A percentile compares a stretch with the other conserved stretches of the same genome.
Evolutionary conservation across 2,329 filamentous ascomycete genomes (phyloP).

Genomic region (Fusarium torreyae): DNA sequence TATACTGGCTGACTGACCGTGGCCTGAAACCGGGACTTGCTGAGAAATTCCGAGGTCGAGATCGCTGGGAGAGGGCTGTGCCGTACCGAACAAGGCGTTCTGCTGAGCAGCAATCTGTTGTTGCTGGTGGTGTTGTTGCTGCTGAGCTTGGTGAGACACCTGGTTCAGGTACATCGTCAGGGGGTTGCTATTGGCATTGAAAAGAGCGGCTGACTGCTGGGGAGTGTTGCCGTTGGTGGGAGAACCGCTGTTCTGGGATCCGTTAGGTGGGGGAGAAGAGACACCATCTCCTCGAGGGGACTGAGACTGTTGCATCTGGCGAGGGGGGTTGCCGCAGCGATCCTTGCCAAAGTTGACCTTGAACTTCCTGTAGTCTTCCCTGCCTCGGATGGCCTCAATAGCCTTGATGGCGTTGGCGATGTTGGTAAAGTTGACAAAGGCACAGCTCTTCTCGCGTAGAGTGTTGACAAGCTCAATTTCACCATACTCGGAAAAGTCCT

Average conservation of each 20-base stretch:
- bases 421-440: constrained; percentile 99
- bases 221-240: constrained; percentile 69
- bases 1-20: constrained; percentile 77
- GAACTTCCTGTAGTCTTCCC: constrained; percentile 97
- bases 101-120: constrained; percentile 82
- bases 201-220: constrained; percentile 78
- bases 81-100: constrained; percentile 83
- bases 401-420: constrained; percentile 99
- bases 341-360: constrained; percentile 99
- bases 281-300: constrained; percentile 76
- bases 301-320: constrained; percentile 81
- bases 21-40: constrained; percentile 72
- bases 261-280: constrained; percentile 71
- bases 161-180: constrained; percentile 94
- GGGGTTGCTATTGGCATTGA: constrained; percentile 89
- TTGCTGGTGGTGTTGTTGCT: constrained; percentile 82
- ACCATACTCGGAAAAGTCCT: constrained; percentile 97
- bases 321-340: constrained; percentile 94
- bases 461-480: constrained; percentile 99
- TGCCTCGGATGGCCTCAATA: constrained; percentile 93
- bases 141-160: constrained; percentile 79
- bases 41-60: constrained; percentile 71
- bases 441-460: constrained; percentile 97
- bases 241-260: constrained; percentile 72
- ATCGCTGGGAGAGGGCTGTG: constrained; percentile 71